Percentiles rank a stretch among this genome's conserved stretches.
These are phyloP conservation scores for Leptographium lundbergii DNA, from an alignment of 2,329 filamentous ascomycete species.

Conservation along the genomic window DNA sequence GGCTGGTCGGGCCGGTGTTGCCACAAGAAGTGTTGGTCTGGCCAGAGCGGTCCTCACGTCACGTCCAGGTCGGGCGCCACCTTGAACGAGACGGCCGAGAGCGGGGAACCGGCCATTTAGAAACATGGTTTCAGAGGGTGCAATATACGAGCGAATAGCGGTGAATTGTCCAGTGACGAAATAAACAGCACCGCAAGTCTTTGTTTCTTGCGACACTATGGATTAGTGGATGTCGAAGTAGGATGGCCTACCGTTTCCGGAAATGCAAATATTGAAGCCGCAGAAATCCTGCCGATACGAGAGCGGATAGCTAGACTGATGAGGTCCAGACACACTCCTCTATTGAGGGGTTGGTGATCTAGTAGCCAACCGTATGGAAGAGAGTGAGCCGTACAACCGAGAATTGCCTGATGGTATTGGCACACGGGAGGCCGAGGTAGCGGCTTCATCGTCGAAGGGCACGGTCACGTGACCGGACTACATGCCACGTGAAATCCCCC, in stretches of 20 bases:
- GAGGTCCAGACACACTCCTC: neutral
- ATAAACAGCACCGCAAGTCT: neutral
- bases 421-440: neutral
- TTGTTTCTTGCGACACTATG: neutral
- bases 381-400: neutral
- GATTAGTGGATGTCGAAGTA: neutral
- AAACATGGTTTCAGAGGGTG: neutral
- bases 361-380: neutral
- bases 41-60: neutral
- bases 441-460: neutral
- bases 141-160: neutral
- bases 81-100: neutral
- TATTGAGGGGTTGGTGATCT: neutral
- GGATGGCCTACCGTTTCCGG: neutral
- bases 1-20: neutral
- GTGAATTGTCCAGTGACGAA: neutral
- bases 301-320: neutral
- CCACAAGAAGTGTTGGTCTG: neutral
- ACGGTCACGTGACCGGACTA: neutral
- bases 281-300: neutral
- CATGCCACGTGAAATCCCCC: neutral
- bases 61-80: neutral
- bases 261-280: neutral
- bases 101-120: neutral
- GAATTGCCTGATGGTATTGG: neutral